These are phyloP conservation scores for Deuterostichococcus epilithicus DNA, from an alignment of 139 green algal genomes.

Conservation along the genomic window DNA sequence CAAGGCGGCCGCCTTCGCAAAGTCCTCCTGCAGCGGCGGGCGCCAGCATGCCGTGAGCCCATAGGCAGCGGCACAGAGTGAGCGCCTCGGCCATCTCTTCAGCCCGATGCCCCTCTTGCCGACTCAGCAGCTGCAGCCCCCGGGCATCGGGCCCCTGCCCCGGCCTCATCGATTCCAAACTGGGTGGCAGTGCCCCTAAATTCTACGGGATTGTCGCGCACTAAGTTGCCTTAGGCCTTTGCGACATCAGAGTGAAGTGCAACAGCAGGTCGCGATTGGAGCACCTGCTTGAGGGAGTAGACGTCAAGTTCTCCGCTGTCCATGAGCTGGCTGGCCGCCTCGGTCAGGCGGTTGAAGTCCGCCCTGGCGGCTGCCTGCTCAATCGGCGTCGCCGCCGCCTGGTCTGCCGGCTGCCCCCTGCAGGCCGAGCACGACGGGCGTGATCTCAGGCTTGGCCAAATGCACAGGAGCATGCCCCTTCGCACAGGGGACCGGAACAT, in stretches of 20 bases:
- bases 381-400: not conserved
- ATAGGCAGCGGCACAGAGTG: too few relatives aligned
- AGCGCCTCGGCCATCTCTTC: too few relatives aligned
- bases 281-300: conserved; percentile 31
- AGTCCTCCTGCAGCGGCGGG: conserved; percentile 21
- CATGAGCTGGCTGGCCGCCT: conserved; percentile 43
- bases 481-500: not conserved
- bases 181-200: too few relatives aligned
- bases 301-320: conserved; percentile 51
- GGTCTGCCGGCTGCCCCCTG: not conserved
- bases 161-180: too few relatives aligned
- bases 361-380: conserved; percentile 15
- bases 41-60: too few relatives aligned
- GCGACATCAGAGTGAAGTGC: not conserved
- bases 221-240: too few relatives aligned
- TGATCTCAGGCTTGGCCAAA: too few relatives aligned
- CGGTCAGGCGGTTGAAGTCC: conserved; percentile 50
- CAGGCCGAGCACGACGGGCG: not conserved
- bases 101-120: too few relatives aligned
- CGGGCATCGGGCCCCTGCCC: too few relatives aligned
- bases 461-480: too few relatives aligned
- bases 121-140: too few relatives aligned
- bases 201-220: too few relatives aligned
- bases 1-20: conserved; percentile 33
- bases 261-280: conserved; percentile 6